Conservation (phyloP, 2,329 filamentous ascomycete species). For the Nigrospora osmanthi region DNA sequence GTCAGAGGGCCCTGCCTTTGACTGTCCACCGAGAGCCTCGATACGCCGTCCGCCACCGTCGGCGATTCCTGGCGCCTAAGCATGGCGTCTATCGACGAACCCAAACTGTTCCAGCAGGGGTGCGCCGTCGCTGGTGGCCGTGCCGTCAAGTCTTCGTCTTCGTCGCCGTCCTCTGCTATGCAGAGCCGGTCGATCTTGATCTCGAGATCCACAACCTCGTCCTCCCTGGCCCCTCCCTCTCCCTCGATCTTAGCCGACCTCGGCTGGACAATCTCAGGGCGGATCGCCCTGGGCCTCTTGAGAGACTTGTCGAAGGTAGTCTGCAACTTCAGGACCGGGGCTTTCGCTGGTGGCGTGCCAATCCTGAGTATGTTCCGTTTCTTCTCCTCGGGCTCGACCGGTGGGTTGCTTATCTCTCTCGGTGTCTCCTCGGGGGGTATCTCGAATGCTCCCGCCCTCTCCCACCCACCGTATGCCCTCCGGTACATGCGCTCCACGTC, state of each 20-base stretch:
- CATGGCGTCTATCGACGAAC: conserved; percentile 35
- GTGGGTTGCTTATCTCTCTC: background rate
- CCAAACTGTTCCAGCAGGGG: conserved; percentile 10
- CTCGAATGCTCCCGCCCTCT: conserved; percentile 37
- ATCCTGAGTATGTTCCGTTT: conserved; percentile 3
- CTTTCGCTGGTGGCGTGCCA: conserved; percentile 10
- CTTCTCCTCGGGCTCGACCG: too few species aligned
- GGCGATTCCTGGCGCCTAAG: conserved; percentile 19
- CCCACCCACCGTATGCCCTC: conserved; percentile 44
- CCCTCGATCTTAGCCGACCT: background rate
- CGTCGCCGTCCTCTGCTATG: conserved; percentile 18
- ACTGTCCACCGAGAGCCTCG: conserved; percentile 6
- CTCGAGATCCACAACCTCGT: conserved; percentile 9
- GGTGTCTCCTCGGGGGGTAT: conserved; percentile 18
- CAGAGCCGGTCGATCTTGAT: conserved; percentile 10
- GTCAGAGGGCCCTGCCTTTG: conserved; percentile 40
- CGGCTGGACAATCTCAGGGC: background rate
- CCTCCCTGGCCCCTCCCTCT: background rate
- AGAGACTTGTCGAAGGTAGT: conserved; percentile 27
- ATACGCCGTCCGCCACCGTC: conserved; percentile 1
- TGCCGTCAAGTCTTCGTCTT: conserved; percentile 27
- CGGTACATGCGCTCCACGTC: conserved; percentile 51
- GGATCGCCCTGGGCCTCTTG: background rate
- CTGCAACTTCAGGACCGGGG: conserved; percentile 30
- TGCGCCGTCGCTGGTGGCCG: conserved; percentile 18